Evolutionary conservation across 2,329 filamentous ascomycete genomes (phyloP).

Genomic region (Penicillium glabrum): DNA sequence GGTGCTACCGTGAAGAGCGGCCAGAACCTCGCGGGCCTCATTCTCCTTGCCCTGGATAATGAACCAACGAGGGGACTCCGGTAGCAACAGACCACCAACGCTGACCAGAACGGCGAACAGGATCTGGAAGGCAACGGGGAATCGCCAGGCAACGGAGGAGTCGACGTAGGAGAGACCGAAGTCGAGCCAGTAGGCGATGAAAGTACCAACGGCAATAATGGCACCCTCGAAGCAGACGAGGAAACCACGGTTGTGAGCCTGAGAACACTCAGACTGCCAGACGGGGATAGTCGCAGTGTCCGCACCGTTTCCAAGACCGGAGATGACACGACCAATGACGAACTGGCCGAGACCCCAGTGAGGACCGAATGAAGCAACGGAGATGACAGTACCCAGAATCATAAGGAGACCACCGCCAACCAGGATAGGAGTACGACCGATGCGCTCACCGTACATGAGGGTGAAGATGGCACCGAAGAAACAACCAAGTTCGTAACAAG

Average conservation of each 20-base stretch:
- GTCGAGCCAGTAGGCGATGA: conserved; percentile 37
- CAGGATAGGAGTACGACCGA: conserved; percentile 42
- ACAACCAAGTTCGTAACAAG: conserved; percentile 51
- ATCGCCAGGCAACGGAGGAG: conserved; percentile 18
- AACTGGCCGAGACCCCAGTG: conserved; percentile 41
- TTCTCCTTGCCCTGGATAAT: conserved; percentile 51
- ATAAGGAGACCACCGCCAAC: conserved; percentile 56
- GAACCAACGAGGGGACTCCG: conserved; percentile 57
- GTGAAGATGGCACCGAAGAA: conserved; percentile 10
- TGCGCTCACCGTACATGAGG: conserved; percentile 2
- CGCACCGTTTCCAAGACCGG: conserved; percentile 40
- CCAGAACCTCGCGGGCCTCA: conserved; percentile 49
- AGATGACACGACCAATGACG: conserved; percentile 37
- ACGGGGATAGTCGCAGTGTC: conserved; percentile 42
- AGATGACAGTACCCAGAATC: conserved; percentile 33
- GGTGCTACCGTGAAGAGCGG: conserved; percentile 41
- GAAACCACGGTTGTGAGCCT: conserved; percentile 34
- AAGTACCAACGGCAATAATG: conserved; percentile 33
- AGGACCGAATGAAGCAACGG: conserved; percentile 19
- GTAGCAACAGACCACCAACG: conserved; percentile 34
- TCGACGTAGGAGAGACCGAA: conserved; percentile 36
- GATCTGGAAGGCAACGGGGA: conserved; percentile 10
- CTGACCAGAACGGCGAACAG: conserved; percentile 2
- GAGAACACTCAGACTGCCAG: conserved; percentile 40
- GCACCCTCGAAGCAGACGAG: conserved; percentile 36